Conservation (phyloP, 352 stramenopile species). For the Ophiocytium majus region DNA sequence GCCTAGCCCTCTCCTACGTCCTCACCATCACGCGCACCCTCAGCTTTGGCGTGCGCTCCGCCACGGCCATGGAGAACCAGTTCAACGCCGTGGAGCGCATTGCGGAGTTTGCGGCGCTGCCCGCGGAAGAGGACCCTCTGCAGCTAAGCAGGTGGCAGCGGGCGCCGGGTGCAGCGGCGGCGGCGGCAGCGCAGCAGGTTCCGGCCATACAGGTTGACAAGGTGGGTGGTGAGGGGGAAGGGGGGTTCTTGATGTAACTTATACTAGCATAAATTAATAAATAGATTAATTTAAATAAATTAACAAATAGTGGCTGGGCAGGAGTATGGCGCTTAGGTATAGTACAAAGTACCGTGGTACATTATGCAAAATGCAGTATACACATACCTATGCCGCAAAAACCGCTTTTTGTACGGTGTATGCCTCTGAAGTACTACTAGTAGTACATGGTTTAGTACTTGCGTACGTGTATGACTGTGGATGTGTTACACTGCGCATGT, state of each 20-base stretch:
- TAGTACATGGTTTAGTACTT: no score
- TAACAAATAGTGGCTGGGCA: no score
- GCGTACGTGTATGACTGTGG: no score
- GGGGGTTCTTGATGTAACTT: background rate
- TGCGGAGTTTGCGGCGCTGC: slow-evolving; percentile 69
- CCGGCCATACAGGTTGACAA: background rate
- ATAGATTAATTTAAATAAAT: background rate
- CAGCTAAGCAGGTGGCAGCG: background rate
- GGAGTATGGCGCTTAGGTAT: no score
- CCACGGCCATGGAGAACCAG: slow-evolving; percentile 52
- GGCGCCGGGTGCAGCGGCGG: background rate
- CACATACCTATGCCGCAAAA: no score
- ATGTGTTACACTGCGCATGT: no score
- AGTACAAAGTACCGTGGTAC: no score
- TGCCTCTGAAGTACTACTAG: no score
- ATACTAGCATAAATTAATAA: background rate
- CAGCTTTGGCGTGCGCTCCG: slow-evolving; percentile 49
- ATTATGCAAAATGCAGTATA: no score
- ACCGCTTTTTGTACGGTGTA: no score
- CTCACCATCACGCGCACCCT: slow-evolving; percentile 50
- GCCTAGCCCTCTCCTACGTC: slow-evolving; percentile 47
- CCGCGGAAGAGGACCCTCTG: slow-evolving; percentile 13
- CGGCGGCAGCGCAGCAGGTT: background rate
- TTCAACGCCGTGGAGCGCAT: slow-evolving; percentile 63
- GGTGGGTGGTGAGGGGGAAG: background rate